phyloP scores from a whole-genome alignment of 2,329 filamentous ascomycete genomes.

The Alternaria longipes region DNA sequence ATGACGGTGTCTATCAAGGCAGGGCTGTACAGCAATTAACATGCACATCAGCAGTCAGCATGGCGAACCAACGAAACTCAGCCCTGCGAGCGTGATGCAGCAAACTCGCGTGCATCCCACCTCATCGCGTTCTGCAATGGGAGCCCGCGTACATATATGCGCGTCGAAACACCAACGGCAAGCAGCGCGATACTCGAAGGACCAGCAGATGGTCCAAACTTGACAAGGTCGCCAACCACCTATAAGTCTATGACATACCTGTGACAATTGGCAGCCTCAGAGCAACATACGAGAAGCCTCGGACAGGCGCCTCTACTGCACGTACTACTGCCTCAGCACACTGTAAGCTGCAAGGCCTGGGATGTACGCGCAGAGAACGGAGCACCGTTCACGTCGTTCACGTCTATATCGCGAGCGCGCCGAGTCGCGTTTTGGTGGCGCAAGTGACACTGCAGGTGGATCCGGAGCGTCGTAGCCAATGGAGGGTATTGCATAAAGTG shows the following conservation, averaged over 20 bases:
- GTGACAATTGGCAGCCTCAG: constrained; percentile 1
- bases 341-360: constrained; percentile 12
- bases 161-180: constrained; percentile 32
- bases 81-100: constrained; percentile 11
- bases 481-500: background rate
- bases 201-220: constrained; percentile 10
- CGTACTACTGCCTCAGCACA: constrained; percentile 7
- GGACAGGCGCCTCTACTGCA: constrained; percentile 3
- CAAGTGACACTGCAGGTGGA: constrained; percentile 12
- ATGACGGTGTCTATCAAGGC: background rate
- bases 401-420: constrained; percentile 9
- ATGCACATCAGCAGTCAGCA: background rate
- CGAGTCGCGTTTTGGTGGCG: constrained; percentile 10
- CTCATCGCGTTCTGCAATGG: constrained; percentile 33
- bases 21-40: background rate
- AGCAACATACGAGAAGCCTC: background rate
- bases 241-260: constrained; percentile 8
- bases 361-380: constrained; percentile 19
- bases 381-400: constrained; percentile 16
- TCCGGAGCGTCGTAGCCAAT: constrained; percentile 10
- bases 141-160: constrained; percentile 24
- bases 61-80: constrained; percentile 15
- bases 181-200: constrained; percentile 12
- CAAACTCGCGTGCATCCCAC: constrained; percentile 36
- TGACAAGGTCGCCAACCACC: constrained; percentile 10